Evolutionary conservation across 139 green algal genomes (phyloP), one percentile per base, ranked within the genome.

Genomic region (Parachlorella kessleri): DNA sequence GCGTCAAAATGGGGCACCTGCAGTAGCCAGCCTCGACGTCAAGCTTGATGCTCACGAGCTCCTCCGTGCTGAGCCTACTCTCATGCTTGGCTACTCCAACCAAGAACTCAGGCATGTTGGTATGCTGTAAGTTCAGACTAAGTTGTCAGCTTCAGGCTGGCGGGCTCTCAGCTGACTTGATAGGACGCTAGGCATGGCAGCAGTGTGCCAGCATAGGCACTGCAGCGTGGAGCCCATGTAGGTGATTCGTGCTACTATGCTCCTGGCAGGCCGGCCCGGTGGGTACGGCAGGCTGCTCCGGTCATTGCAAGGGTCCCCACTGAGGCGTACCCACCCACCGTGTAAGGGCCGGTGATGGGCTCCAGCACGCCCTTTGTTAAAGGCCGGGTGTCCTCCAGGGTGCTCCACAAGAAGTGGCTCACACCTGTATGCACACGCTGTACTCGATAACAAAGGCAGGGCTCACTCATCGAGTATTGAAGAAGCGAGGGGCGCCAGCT

Each of bases 1-100:
- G 73, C 80, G 53, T 85, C 80, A 65, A 85, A 85, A 65, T 85
- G 80, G 1, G 80, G 80, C 40, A 81, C 73, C 48, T 59, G 48
- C 48, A 59, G n/a, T 59, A 59, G 48, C 14, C 14, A 0, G 14
- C 21, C 21, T 14, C 48, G 14, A 59, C 14, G 14, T 28, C 21
- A 59, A 14, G 14, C 48, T 59, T 59, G 14, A 0, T 14, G 48
- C 14, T 28, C 48, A 28, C 21, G 21, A 18, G 14, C 48, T 28
- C 14, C 14, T 18, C 14, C 14, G 21, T 28, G 21, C 21, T 18
- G 14, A 59, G 21, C 14, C 14, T 59, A 28, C 14, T n/a, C n/a
- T n/a, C n/a, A n/a, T n/a, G n/a, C n/a, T n/a, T n/a, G n/a, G n/a
- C n/a, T n/a, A n/a, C n/a, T n/a, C n/a, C n/a, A n/a, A n/a, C n/a